These are phyloP conservation scores for Exsudoporus floridanus DNA, from an alignment of 1,284 basidiomycete species.

Conservation along the genomic window DNA sequence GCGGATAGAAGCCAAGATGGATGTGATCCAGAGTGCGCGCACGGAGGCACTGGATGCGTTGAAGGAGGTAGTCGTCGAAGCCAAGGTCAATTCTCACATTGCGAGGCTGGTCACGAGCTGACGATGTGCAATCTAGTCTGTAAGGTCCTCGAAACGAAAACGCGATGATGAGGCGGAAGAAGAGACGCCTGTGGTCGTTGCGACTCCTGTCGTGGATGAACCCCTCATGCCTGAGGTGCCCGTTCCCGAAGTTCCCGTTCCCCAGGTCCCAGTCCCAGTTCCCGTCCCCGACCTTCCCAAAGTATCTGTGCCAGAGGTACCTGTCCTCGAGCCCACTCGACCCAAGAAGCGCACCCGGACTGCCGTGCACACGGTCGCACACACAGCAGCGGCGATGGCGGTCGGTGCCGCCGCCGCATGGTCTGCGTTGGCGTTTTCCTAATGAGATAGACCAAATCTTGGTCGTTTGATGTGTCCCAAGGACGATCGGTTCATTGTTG, in stretches of 20 bases:
- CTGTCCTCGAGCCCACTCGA: conserved; percentile 3
- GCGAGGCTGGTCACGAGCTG: background rate
- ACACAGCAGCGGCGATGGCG: conserved; percentile 57
- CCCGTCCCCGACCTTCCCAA: background rate
- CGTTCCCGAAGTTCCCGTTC: conserved; percentile 3
- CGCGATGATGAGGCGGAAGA: conserved; percentile 20
- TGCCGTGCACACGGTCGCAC: conserved; percentile 44
- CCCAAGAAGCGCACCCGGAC: conserved; percentile 49
- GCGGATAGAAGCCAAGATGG: conserved; percentile 36
- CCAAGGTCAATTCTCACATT: conserved; percentile 20
- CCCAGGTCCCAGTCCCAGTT: background rate
- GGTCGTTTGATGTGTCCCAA: background rate
- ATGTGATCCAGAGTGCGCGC: conserved; percentile 29
- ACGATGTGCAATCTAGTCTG: conserved; percentile 12
- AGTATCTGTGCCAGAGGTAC: background rate
- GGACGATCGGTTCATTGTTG: background rate
- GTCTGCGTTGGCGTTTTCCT: conserved; percentile 65
- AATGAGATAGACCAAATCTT: conserved; percentile 14
- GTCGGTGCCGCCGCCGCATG: conserved; percentile 67
- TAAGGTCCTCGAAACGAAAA: conserved; percentile 30
- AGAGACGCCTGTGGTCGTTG: background rate
- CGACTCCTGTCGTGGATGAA: background rate
- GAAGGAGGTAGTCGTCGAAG: conserved; percentile 18
- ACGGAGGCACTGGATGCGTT: conserved; percentile 30
- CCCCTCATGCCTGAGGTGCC: conserved; percentile 1